phyloP scores from a whole-genome alignment of 2,329 filamentous ascomycete species.

The Parastagonospora avenae region DNA sequence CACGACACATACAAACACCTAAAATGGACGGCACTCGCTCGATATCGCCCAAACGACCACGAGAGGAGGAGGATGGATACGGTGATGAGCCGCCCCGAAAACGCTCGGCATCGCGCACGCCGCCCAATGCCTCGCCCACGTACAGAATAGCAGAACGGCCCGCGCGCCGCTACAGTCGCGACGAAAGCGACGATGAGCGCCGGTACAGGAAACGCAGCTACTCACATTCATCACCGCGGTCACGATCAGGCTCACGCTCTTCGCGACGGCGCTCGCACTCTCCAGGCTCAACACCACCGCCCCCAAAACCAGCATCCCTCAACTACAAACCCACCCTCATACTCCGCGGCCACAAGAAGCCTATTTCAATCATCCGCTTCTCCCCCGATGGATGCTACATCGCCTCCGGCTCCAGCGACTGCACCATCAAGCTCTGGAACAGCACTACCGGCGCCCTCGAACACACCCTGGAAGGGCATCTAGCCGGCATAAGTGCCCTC shows the following conservation, averaged over 20 bases:
- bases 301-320: constrained; percentile 60
- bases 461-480: constrained; percentile 89
- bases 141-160: constrained; percentile 43
- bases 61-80: constrained; percentile 34
- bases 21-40: constrained; percentile 26
- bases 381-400: constrained; percentile 90
- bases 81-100: constrained; percentile 37
- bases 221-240: constrained; percentile 24
- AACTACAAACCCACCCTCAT: constrained; percentile 73
- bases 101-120: constrained; percentile 40
- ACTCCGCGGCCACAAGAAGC: constrained; percentile 76
- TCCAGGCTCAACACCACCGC: constrained; percentile 41
- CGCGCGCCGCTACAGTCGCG: constrained; percentile 40
- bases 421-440: constrained; percentile 90
- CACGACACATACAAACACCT: background rate
- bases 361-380: constrained; percentile 84
- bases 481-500: constrained; percentile 88
- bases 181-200: constrained; percentile 38
- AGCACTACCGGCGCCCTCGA: constrained; percentile 76
- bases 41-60: constrained; percentile 35
- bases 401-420: constrained; percentile 84
- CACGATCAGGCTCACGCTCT: constrained; percentile 22
- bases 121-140: constrained; percentile 30
- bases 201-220: constrained; percentile 27
- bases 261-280: constrained; percentile 20